Evolutionary conservation across 2,329 filamentous ascomycete species (phyloP).

Genomic region (Exophiala lecanii-corni): DNA sequence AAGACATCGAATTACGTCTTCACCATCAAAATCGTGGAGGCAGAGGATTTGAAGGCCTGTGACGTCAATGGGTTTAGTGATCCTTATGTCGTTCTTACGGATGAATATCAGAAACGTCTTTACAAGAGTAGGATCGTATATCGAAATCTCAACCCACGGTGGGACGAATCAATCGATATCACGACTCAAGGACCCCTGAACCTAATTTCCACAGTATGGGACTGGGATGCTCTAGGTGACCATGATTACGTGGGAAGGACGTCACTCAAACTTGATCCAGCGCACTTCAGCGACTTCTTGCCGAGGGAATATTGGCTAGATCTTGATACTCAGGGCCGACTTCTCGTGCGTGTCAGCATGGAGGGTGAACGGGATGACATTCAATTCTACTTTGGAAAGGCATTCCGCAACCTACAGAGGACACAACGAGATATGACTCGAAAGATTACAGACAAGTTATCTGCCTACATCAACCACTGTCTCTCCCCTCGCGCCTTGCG

Average conservation of each 20-base stretch:
- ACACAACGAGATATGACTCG: slow-evolving; percentile 97
- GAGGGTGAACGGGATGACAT: slow-evolving; percentile 98
- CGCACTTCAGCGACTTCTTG: slow-evolving; percentile 92
- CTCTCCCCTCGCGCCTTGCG: slow-evolving; percentile 78
- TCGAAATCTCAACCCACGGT: slow-evolving; percentile 84
- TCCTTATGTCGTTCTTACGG: slow-evolving; percentile 92
- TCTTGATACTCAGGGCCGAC: slow-evolving; percentile 85
- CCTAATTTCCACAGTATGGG: slow-evolving; percentile 95
- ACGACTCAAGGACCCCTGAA: slow-evolving; percentile 88
- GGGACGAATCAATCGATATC: slow-evolving; percentile 96
- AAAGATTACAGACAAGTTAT: slow-evolving; percentile 97
- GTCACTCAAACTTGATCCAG: slow-evolving; percentile 96
- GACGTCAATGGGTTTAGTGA: slow-evolving; percentile 92
- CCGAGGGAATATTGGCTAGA: slow-evolving; percentile 97
- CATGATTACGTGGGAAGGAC: slow-evolving; percentile 96
- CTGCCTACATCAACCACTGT: slow-evolving; percentile 84
- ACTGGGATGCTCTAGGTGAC: slow-evolving; percentile 94
- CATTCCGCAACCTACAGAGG: slow-evolving; percentile 89
- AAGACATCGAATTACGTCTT: slow-evolving; percentile 89
- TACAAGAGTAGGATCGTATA: slow-evolving; percentile 92
- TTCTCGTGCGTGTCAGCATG: slow-evolving; percentile 92
- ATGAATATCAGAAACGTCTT: slow-evolving; percentile 95
- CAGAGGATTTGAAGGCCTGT: slow-evolving; percentile 95
- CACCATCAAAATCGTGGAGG: slow-evolving; percentile 97
- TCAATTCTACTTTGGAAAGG: slow-evolving; percentile 96